Evolutionary conservation across 2,329 filamentous ascomycete genomes (phyloP).

Genomic region (Aspergillus carbonarius): DNA sequence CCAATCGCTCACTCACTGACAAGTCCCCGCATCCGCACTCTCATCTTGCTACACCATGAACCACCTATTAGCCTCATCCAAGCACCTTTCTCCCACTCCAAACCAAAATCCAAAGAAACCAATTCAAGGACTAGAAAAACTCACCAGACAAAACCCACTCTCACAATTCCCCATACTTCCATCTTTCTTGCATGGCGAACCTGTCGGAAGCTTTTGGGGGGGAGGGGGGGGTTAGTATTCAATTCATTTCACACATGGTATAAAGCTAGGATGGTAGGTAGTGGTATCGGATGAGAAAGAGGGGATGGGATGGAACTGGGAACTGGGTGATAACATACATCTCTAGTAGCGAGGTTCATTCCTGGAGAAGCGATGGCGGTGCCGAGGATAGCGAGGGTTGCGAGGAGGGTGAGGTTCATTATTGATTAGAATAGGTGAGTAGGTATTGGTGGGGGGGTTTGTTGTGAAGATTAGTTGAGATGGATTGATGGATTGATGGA

Average conservation of each 20-base stretch:
- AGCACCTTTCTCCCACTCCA: too few relatives aligned
- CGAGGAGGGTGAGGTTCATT: not conserved
- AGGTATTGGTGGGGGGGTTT: too few relatives aligned
- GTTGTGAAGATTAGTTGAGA: too few relatives aligned
- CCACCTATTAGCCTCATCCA: not conserved
- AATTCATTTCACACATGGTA: too few relatives aligned
- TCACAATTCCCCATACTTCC: not conserved
- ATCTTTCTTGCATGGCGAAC: not conserved
- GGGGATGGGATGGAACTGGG: too few relatives aligned
- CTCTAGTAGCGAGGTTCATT: not conserved
- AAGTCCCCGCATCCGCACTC: not conserved
- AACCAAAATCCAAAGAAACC: too few relatives aligned
- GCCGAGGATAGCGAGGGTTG: not conserved
- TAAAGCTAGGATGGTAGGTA: not conserved
- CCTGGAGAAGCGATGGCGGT: not conserved
- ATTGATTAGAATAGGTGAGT: too few relatives aligned
- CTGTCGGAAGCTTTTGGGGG: not conserved
- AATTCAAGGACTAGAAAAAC: not conserved
- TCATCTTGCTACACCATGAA: not conserved
- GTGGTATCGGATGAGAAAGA: too few relatives aligned
- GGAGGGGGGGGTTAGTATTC: too few relatives aligned
- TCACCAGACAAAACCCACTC: not conserved
- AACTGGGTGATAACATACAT: not conserved
- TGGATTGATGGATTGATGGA: too few relatives aligned
- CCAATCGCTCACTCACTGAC: not conserved